Conservation (phyloP, 2,329 filamentous ascomycete species). For the Cercospora zeae-maydis region DNA sequence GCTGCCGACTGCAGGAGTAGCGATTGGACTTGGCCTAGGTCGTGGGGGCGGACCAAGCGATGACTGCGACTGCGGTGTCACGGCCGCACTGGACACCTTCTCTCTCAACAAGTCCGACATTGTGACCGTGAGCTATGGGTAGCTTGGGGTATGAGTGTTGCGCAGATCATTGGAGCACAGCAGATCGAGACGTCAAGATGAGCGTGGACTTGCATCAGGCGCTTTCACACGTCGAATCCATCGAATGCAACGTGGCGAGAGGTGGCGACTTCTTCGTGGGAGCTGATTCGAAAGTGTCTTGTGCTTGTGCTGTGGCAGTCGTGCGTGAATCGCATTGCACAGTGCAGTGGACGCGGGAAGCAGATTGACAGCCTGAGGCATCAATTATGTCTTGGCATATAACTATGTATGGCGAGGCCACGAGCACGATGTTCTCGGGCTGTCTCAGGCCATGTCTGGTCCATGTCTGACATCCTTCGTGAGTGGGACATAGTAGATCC, state of each 20-base stretch:
- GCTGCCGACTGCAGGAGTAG: constrained; percentile 15
- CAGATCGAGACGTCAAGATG: background rate
- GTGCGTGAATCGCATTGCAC: background rate
- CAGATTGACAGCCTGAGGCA: background rate
- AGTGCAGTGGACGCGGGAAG: too few species aligned
- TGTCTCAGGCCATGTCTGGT: background rate
- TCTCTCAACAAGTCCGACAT: constrained; percentile 33
- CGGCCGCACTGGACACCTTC: constrained; percentile 26
- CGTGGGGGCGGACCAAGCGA: constrained; percentile 9
- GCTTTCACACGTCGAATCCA: background rate
- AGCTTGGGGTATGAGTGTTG: constrained; percentile 4
- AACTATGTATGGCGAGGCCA: too few species aligned
- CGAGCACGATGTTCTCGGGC: too few species aligned
- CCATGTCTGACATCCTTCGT: background rate
- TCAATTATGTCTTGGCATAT: background rate
- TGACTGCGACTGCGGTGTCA: constrained; percentile 8
- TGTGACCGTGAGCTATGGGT: constrained; percentile 17
- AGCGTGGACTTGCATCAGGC: background rate
- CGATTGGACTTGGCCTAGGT: constrained; percentile 24
- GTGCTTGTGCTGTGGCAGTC: background rate
- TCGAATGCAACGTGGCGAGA: background rate
- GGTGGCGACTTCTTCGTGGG: background rate
- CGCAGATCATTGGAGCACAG: constrained; percentile 1
- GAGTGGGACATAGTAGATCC: too few species aligned
- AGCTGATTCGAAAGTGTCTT: background rate